Evolutionary conservation across 1,284 basidiomycete species (phyloP).

Genomic region (Ustilago loliicola): DNA sequence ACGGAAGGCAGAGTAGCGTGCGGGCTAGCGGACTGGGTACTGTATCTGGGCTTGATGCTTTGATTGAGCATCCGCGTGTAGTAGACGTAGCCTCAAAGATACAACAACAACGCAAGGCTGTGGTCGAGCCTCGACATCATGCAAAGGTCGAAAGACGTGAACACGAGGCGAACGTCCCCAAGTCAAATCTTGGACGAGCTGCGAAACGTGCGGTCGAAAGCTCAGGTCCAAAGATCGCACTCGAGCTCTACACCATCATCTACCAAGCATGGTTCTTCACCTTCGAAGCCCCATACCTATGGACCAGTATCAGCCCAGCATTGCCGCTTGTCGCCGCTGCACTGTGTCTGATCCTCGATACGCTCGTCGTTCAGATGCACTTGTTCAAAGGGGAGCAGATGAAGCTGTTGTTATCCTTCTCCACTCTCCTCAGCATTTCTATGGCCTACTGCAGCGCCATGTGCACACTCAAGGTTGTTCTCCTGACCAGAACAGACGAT

Average conservation of each 20-base stretch:
- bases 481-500: constrained; percentile 11
- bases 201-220: neutral
- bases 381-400: neutral
- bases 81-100: neutral
- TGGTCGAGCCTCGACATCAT: neutral
- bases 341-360: constrained; percentile 24
- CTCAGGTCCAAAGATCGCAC: neutral
- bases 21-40: neutral
- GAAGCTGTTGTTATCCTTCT: neutral
- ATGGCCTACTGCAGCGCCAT: constrained; percentile 15
- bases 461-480: constrained; percentile 11
- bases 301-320: constrained; percentile 23
- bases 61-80: neutral
- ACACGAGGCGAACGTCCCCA: neutral
- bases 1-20: neutral
- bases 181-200: neutral
- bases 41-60: neutral
- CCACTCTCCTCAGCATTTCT: neutral
- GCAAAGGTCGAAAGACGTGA: neutral
- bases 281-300: constrained; percentile 30
- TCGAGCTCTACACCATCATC: constrained; percentile 4
- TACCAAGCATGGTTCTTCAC: constrained; percentile 30
- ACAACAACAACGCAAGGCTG: neutral
- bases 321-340: constrained; percentile 15
- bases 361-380: constrained; percentile 9